Evolutionary conservation across 768 basidiomycete species (phyloP).

Genomic region (Strobilomyces confusus): DNA sequence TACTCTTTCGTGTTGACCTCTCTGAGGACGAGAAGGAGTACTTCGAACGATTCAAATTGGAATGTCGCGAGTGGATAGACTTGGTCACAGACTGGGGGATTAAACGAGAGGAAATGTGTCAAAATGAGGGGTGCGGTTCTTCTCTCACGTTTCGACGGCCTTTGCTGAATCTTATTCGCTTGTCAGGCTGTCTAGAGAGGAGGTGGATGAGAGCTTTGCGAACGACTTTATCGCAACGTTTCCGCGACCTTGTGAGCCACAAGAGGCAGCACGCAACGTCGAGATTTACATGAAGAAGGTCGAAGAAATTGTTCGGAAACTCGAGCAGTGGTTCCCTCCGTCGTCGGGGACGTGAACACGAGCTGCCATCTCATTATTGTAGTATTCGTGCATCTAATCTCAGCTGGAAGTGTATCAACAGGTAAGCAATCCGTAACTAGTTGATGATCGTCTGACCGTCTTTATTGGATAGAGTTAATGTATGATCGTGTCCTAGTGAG

Average conservation of each 20-base stretch:
- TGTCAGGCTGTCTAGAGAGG: slow-evolving; percentile 12
- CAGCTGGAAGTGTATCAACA: background rate
- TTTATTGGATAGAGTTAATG: too few relatives aligned
- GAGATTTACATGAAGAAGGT: slow-evolving; percentile 25
- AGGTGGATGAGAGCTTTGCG: slow-evolving; percentile 8
- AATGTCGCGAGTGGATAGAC: slow-evolving; percentile 19
- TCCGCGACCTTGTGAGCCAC: slow-evolving; percentile 13
- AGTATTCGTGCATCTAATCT: background rate
- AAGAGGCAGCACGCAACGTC: slow-evolving; percentile 15
- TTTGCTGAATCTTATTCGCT: background rate
- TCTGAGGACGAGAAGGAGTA: slow-evolving; percentile 19
- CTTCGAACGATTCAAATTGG: slow-evolving; percentile 14
- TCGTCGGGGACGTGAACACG: background rate
- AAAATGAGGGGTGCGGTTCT: slow-evolving; percentile 6
- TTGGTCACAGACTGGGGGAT: slow-evolving; percentile 21
- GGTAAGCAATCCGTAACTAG: background rate
- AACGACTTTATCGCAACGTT: slow-evolving; percentile 26
- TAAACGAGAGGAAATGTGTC: slow-evolving; percentile 10
- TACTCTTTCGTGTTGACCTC: slow-evolving; percentile 24
- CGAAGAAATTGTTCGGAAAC: slow-evolving; percentile 23
- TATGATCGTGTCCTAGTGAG: too few relatives aligned
- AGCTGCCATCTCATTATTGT: background rate
- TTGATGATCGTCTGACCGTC: too few relatives aligned
- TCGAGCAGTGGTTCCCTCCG: slow-evolving; percentile 25
- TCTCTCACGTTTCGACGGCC: background rate